Base-by-base conservation (phyloP, 495 filamentous ascomycete species). In the Podospora pseudopauciseta region DNA sequence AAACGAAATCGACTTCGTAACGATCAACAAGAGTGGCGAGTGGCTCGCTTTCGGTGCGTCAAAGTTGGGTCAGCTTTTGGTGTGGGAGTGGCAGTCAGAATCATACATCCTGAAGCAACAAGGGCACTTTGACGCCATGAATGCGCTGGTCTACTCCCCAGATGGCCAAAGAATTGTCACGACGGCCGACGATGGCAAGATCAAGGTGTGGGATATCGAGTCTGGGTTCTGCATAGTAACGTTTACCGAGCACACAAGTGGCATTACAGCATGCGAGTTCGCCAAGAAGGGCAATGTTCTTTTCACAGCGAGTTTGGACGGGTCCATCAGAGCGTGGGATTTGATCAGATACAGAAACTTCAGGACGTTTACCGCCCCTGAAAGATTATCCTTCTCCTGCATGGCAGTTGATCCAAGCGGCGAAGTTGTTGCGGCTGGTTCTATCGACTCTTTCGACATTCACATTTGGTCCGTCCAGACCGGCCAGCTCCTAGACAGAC, bases 81-180 rank as follows among this genome's bases (percentile, higher is more conserved):
- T 99, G 27, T 99, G 95, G 95, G 95, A 99, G 78, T 98, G 96
- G 96, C 96, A 98, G 74, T 98, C 96, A 2, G 95, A 99, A 77
- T 97, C 96, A n/a, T 98, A 98, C 78, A 94, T 99, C 66, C 79
- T 99, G 44, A 99, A 98, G 78, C 95, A 99, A 74, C 95, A 98
- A 79, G 94, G 94, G 1, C 95, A 99, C 79, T 91, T 96, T 61
- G 96, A 99, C 74, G 89, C 92, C n/a, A 92, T 97, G 88, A 98
- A 97, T 78, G 83, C 94, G 7, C 82, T 99, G 5, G 89, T 89
- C 15, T 98, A 98, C 78, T 96, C 96, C 5, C 93, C 94, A 0
- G 94, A 97, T 72, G 94, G 95, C 7, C 91, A 95, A 73, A 89
- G 91, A 30, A 90, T 99, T 68, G 89, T 98, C 65, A 99, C 96